Evolutionary conservation across 441 rosid species (phyloP).

Genomic region (Brassica balearica): DNA sequence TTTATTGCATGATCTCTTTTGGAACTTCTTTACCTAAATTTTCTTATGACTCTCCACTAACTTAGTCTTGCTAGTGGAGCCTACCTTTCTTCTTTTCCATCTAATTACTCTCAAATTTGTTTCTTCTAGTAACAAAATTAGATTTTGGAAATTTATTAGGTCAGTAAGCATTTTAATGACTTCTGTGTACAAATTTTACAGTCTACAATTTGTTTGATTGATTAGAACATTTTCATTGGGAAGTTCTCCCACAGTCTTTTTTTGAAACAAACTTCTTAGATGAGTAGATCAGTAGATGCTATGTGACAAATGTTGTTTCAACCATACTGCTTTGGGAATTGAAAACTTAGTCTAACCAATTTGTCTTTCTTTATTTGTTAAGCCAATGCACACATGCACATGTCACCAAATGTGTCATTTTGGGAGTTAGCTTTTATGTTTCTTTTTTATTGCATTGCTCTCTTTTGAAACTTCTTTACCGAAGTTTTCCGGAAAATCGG

Average conservation of each 20-base stretch:
- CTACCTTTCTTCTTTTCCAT: conserved; percentile 1
- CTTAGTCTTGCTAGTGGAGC: conserved; percentile 35
- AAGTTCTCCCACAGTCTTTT: neutral
- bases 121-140: neutral
- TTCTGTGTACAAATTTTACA: neutral
- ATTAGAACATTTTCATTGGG: neutral
- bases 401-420: conserved; percentile 24
- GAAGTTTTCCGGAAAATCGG: conserved; percentile 49
- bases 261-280: neutral
- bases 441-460: conserved; percentile 36
- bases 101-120: neutral
- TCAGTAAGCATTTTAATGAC: conserved; percentile 3
- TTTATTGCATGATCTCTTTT: conserved; percentile 42
- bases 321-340: conserved; percentile 6
- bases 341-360: conserved; percentile 21
- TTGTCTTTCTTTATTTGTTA: neutral
- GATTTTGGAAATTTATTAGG: conserved; percentile 3
- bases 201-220: neutral
- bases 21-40: conserved; percentile 53
- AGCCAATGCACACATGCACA: conserved; percentile 36
- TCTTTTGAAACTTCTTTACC: conserved; percentile 50
- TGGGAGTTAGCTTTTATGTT: conserved; percentile 25
- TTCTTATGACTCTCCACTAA: conserved; percentile 35
- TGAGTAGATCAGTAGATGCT: conserved; percentile 5
- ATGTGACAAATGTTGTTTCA: conserved; percentile 23